Evolutionary conservation across 2,329 filamentous ascomycete species (phyloP).

Genomic region (Beauveria varroae): DNA sequence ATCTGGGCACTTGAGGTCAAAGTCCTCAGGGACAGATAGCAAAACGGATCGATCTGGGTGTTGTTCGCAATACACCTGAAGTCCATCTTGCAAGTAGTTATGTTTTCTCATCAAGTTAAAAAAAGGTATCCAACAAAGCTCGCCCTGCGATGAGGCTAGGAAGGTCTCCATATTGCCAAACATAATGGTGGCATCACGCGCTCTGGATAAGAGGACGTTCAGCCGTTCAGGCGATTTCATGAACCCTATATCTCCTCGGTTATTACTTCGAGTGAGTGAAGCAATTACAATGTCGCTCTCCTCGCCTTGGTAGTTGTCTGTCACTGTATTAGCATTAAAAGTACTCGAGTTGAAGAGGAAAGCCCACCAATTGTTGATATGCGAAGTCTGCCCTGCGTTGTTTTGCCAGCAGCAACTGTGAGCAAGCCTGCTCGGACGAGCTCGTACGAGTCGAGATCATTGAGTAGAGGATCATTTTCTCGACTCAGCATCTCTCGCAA

Average conservation of each 20-base stretch:
- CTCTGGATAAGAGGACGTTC: slow-evolving; percentile 63
- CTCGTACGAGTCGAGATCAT: slow-evolving; percentile 60
- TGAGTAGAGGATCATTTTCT: slow-evolving; percentile 57
- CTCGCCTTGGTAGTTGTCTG: slow-evolving; percentile 74
- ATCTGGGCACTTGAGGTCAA: slow-evolving; percentile 56
- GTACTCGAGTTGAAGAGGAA: background rate
- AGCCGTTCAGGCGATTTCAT: slow-evolving; percentile 40
- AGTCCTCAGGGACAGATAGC: slow-evolving; percentile 46
- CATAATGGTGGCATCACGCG: slow-evolving; percentile 57
- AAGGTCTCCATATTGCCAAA: slow-evolving; percentile 66
- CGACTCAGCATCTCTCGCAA: slow-evolving; percentile 44
- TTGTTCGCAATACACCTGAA: slow-evolving; percentile 52
- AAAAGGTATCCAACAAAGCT: slow-evolving; percentile 46
- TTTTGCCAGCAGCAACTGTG: slow-evolving; percentile 41
- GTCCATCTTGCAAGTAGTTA: slow-evolving; percentile 48
- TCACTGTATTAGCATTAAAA: background rate
- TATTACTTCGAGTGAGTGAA: slow-evolving; percentile 61
- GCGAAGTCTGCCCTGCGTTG: slow-evolving; percentile 42
- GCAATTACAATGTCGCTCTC: slow-evolving; percentile 66
- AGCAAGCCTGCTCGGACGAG: slow-evolving; percentile 52
- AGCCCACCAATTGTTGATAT: slow-evolving; percentile 62
- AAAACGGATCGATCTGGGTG: slow-evolving; percentile 44
- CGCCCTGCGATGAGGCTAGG: slow-evolving; percentile 37
- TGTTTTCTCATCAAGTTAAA: slow-evolving; percentile 47
- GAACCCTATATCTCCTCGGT: slow-evolving; percentile 59